Evolutionary conservation across 202 grass and related monocot genomes (phyloP).

Genomic region (Hordeum pubiflorum): DNA sequence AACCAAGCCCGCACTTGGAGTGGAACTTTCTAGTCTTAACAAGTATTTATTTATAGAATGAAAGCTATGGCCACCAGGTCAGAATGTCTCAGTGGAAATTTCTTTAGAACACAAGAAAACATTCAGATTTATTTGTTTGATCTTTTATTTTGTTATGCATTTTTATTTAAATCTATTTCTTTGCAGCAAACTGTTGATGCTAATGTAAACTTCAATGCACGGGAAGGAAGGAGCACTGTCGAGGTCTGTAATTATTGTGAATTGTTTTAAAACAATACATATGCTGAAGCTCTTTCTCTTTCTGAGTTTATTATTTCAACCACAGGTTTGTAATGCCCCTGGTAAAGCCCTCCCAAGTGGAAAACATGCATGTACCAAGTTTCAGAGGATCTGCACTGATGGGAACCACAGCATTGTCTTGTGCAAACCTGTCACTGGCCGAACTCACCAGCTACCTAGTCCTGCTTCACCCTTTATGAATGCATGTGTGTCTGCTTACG

Average conservation of each 20-base stretch:
- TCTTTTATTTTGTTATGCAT: conserved; percentile 1
- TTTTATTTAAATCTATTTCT: not conserved
- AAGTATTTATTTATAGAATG: not conserved
- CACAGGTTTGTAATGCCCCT: conserved; percentile 46
- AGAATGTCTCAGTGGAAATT: not conserved
- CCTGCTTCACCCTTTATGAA: not conserved
- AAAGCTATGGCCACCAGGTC: not conserved
- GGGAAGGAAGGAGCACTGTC: conserved; percentile 73
- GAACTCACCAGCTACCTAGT: conserved; percentile 83
- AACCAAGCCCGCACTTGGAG: not conserved
- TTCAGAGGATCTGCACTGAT: conserved; percentile 63
- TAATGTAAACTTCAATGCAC: conserved; percentile 82
- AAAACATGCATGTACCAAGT: conserved; percentile 81
- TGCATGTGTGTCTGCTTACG: not conserved
- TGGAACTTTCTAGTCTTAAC: not conserved
- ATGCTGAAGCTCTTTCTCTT: not conserved
- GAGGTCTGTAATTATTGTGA: conserved; percentile 48
- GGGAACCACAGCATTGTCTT: conserved; percentile 73
- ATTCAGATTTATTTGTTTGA: not conserved
- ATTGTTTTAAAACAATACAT: not conserved
- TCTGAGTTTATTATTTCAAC: not conserved
- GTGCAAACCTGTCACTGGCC: conserved; percentile 87
- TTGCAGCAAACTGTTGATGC: conserved; percentile 80
- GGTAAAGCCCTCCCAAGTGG: conserved; percentile 43
- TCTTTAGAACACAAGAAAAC: not conserved